phyloP scores from a whole-genome alignment of 2,329 filamentous ascomycete species.

The Neofusicoccum kwambonambiense region DNA sequence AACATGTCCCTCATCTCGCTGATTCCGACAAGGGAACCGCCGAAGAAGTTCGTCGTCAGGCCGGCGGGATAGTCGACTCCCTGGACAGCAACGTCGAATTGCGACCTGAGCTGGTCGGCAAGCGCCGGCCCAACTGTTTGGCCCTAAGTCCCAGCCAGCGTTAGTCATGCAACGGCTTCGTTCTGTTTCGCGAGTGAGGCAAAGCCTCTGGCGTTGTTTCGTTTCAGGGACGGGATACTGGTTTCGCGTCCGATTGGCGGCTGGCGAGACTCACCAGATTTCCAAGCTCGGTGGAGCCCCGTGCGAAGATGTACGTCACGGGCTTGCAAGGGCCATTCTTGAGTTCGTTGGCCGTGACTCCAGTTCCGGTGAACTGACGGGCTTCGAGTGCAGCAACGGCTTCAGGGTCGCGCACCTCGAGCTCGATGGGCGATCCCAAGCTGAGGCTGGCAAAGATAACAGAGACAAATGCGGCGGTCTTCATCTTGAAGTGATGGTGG shows the following conservation, averaged over 20 bases:
- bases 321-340: constrained; percentile 24
- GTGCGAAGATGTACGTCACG: constrained; percentile 31
- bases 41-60: constrained; percentile 35
- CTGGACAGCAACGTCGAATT: constrained; percentile 31
- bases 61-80: constrained; percentile 40
- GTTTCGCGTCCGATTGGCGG: not conserved
- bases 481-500: not conserved
- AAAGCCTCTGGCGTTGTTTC: not conserved
- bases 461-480: not conserved
- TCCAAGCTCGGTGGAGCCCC: constrained; percentile 27
- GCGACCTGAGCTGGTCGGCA: constrained; percentile 24
- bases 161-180: not conserved
- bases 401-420: not conserved
- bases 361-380: not conserved
- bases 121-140: constrained; percentile 24
- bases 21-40: constrained; percentile 34
- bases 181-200: no score
- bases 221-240: not conserved
- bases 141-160: constrained; percentile 20
- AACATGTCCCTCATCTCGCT: constrained; percentile 36
- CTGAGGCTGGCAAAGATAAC: not conserved
- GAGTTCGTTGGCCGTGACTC: not conserved
- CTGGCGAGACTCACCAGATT: constrained; percentile 26
- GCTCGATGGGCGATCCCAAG: not conserved
- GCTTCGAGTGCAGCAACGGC: not conserved